phyloP scores from a whole-genome alignment of 2,329 filamentous ascomycete species.

The Hypoxylon rubiginosum region DNA sequence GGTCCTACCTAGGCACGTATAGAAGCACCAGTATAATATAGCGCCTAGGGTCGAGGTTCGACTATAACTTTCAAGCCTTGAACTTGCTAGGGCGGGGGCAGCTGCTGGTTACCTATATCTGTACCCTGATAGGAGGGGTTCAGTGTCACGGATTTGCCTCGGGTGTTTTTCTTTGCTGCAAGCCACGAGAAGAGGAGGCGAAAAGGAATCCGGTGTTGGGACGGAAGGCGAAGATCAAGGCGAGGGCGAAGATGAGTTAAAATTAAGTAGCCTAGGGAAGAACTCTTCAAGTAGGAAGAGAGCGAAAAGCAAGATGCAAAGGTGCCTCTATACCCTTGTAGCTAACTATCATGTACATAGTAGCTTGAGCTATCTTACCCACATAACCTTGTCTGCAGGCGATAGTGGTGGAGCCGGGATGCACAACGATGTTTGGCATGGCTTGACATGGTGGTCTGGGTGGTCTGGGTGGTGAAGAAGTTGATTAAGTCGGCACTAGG shows the following conservation, averaged over 20 bases:
- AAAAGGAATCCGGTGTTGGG: background rate
- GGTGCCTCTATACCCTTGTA: conserved; percentile 9
- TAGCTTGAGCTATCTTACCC: conserved; percentile 18
- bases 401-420: conserved; percentile 38
- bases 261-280: conserved; percentile 13
- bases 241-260: conserved; percentile 9
- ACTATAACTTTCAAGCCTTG: background rate
- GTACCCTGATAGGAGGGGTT: conserved; percentile 9
- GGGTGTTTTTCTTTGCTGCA: conserved; percentile 1
- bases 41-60: background rate
- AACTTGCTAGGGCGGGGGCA: background rate
- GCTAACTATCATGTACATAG: conserved; percentile 17
- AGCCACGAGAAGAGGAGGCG: conserved; percentile 1
- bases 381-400: conserved; percentile 25
- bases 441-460: conserved; percentile 11
- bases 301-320: conserved; percentile 24
- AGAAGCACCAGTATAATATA: background rate
- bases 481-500: conserved; percentile 19
- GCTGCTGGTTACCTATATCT: background rate
- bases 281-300: conserved; percentile 22
- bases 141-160: background rate
- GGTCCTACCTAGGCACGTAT: background rate
- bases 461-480: conserved; percentile 35
- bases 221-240: background rate
- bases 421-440: conserved; percentile 12